A percentile compares a stretch with the other conserved stretches of the same genome.
phyloP scores from a whole-genome alignment of 202 grass and related monocot species.

The Cymbopogon flexuosus region DNA sequence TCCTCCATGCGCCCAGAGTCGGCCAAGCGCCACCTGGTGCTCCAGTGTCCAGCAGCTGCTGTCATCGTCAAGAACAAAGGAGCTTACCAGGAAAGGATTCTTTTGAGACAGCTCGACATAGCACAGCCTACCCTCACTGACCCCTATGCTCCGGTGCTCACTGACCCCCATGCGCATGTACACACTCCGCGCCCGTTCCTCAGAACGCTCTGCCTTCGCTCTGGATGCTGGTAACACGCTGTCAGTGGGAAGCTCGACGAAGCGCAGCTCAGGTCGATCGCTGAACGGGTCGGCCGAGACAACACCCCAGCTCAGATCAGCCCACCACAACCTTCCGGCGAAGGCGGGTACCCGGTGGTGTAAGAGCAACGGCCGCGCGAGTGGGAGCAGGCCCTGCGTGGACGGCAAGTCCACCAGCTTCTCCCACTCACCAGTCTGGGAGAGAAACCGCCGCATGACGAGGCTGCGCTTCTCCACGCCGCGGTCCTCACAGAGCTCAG shows the following conservation, averaged over 20 bases:
- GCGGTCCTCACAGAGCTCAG: neutral
- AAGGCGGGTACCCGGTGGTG: neutral
- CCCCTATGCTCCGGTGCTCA: neutral
- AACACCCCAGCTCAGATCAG: slow-evolving; percentile 17
- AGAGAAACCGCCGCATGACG: neutral
- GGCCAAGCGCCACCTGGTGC: neutral
- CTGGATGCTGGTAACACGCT: neutral
- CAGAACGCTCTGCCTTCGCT: neutral
- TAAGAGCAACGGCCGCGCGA: neutral
- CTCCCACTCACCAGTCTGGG: neutral
- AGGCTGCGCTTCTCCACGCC: neutral
- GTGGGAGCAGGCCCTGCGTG: neutral
- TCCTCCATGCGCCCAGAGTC: neutral
- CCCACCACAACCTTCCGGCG: slow-evolving; percentile 23
- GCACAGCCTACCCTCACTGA: slow-evolving; percentile 2
- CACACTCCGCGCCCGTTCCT: neutral
- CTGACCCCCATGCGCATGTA: no score
- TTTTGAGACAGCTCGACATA: slow-evolving; percentile 15
- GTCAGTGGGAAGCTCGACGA: slow-evolving; percentile 13
- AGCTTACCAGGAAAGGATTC: slow-evolving; percentile 4
- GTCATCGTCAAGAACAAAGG: slow-evolving; percentile 8
- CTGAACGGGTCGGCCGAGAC: slow-evolving; percentile 16
- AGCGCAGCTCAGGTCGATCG: slow-evolving; percentile 15
- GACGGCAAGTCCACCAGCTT: slow-evolving; percentile 3
- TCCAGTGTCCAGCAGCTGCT: neutral